A percentile compares a stretch with the other conserved stretches of the same genome.
phyloP scores from a whole-genome alignment of 345 rosid genomes.

The Anastatica hierochuntica region DNA sequence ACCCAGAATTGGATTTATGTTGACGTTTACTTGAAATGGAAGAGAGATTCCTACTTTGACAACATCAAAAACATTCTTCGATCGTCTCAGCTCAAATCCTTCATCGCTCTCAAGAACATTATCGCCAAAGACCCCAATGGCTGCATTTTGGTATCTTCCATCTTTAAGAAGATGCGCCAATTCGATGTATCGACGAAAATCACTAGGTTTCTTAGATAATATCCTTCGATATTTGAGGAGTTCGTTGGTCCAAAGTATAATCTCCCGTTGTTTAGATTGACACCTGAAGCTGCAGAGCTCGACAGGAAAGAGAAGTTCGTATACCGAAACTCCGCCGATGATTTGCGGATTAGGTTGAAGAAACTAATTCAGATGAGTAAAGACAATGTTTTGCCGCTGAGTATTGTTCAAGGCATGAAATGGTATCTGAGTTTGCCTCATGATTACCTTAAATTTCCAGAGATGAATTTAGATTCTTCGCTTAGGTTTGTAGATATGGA shows the following conservation, averaged over 20 bases:
- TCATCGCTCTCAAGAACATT: constrained; percentile 54
- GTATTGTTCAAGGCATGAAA: constrained; percentile 64
- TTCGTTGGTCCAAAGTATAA: constrained; percentile 56
- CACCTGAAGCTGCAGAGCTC: constrained; percentile 57
- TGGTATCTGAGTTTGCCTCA: constrained; percentile 85
- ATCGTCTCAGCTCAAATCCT: constrained; percentile 54
- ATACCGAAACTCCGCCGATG: constrained; percentile 36
- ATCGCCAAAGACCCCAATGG: constrained; percentile 37
- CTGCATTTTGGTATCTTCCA: constrained; percentile 55
- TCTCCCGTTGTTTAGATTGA: constrained; percentile 83
- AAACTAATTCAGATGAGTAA: constrained; percentile 64
- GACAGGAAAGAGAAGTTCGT: constrained; percentile 45
- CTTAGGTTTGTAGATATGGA: constrained; percentile 61
- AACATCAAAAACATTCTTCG: constrained; percentile 58
- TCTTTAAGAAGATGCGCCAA: constrained; percentile 58
- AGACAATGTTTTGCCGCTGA: constrained; percentile 56
- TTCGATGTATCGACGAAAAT: constrained; percentile 63
- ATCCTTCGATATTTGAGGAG: constrained; percentile 73
- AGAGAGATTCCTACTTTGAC: constrained; percentile 58
- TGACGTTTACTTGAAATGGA: constrained; percentile 87
- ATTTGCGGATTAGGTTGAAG: constrained; percentile 47
- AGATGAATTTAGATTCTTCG: constrained; percentile 33
- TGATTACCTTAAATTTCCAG: constrained; percentile 35
- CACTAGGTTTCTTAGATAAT: constrained; percentile 53
- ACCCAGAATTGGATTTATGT: constrained; percentile 44